Conservation (phyloP, 768 basidiomycete genomes). For the Rhodotorula toruloides region DNA sequence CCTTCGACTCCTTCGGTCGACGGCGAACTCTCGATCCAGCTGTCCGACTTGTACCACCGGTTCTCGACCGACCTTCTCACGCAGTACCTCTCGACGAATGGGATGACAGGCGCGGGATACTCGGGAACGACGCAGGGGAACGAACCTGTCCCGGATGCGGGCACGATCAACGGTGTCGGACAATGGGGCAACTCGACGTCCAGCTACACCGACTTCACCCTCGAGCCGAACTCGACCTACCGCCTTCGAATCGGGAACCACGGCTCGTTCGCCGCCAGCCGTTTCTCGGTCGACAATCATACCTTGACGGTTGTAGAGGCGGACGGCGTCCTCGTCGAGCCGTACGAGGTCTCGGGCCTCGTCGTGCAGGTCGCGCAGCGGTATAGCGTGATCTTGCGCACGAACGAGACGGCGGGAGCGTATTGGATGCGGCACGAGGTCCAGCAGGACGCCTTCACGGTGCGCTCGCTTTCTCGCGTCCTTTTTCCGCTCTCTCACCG, state of each 20-base stretch:
- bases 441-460: background rate
- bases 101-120: conserved; percentile 8
- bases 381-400: conserved; percentile 53
- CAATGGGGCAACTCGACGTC: background rate
- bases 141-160: conserved; percentile 12
- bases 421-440: conserved; percentile 40
- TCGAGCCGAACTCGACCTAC: conserved; percentile 43
- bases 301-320: conserved; percentile 53
- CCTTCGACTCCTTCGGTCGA: conserved; percentile 24
- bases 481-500: too few species aligned
- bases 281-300: conserved; percentile 53
- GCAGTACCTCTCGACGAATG: conserved; percentile 5
- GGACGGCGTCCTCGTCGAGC: conserved; percentile 52
- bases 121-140: conserved; percentile 3
- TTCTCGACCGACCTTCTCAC: conserved; percentile 3
- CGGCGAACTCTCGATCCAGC: conserved; percentile 8
- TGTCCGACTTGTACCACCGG: conserved; percentile 3
- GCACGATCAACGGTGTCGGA: conserved; percentile 13
- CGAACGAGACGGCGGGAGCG: conserved; percentile 48
- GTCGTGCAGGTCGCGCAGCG: conserved; percentile 54
- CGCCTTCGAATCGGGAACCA: conserved; percentile 55
- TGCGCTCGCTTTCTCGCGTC: too few species aligned
- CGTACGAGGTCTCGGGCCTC: conserved; percentile 50
- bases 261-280: conserved; percentile 52
- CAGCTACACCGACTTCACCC: background rate